Percentiles rank a stretch among this genome's conserved stretches.
Evolutionary conservation across 2,329 filamentous ascomycete species (phyloP).

Genomic region (Ophiostoma sp.): DNA sequence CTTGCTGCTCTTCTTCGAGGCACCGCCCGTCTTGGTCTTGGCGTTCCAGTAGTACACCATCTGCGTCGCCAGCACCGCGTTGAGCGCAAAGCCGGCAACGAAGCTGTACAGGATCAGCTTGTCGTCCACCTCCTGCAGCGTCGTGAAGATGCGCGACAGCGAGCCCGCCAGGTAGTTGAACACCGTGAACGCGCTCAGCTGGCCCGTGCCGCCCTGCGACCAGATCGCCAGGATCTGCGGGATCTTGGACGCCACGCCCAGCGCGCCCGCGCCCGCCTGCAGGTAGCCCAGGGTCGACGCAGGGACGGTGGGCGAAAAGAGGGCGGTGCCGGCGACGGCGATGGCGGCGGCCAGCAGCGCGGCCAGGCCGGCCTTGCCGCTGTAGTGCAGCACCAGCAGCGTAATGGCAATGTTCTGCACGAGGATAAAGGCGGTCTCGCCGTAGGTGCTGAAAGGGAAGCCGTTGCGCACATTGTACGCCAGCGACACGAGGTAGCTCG

Average conservation of each 20-base stretch:
- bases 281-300: constrained; percentile 67
- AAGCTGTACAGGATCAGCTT: constrained; percentile 94
- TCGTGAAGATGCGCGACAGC: constrained; percentile 93
- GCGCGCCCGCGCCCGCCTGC: constrained; percentile 75
- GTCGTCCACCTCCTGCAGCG: constrained; percentile 93
- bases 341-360: constrained; percentile 74
- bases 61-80: constrained; percentile 77
- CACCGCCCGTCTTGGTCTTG: neutral
- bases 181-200: constrained; percentile 94
- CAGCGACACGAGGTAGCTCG: constrained; percentile 79
- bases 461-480: constrained; percentile 87
- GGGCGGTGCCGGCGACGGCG: constrained; percentile 60
- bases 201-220: constrained; percentile 80
- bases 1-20: constrained; percentile 29
- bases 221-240: constrained; percentile 89
- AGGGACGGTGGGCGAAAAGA: constrained; percentile 59
- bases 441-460: constrained; percentile 95
- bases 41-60: constrained; percentile 97
- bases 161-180: constrained; percentile 97
- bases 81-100: constrained; percentile 84
- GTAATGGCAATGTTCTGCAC: constrained; percentile 89
- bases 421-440: constrained; percentile 88
- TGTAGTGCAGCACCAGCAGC: constrained; percentile 79
- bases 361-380: constrained; percentile 60
- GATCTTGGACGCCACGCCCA: constrained; percentile 85